phyloP scores from a whole-genome alignment of 192 early-diverging fungal genomes.

The Chytriomyces confervae region DNA sequence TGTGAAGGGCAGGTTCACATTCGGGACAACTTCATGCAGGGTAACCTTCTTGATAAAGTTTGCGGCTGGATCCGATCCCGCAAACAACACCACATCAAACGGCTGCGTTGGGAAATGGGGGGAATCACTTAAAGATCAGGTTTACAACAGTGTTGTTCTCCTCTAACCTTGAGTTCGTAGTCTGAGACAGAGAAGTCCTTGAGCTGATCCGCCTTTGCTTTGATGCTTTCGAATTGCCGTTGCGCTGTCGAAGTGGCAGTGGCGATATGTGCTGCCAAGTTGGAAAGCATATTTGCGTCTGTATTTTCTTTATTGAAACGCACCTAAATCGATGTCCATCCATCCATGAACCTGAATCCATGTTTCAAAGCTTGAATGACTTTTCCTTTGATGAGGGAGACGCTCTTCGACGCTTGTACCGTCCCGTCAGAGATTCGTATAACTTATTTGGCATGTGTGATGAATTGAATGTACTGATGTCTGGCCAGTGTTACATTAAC shows the following conservation, averaged over 20 bases:
- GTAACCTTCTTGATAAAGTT: conserved; percentile 26
- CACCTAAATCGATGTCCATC: no score
- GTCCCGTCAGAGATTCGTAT: conserved; percentile 19
- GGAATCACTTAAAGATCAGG: no score
- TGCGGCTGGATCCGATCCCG: conserved; percentile 36
- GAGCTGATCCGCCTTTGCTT: background rate
- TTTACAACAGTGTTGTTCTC: no score
- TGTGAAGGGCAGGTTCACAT: conserved; percentile 1
- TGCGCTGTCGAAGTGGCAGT: background rate
- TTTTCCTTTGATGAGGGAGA: conserved; percentile 1
- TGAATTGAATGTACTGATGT: conserved; percentile 2
- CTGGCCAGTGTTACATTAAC: conserved; percentile 30
- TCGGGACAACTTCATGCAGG: conserved; percentile 31
- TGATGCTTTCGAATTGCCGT: background rate
- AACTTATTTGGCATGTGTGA: conserved; percentile 37
- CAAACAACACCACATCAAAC: conserved; percentile 43
- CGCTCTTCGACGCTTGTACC: background rate
- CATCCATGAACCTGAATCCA: background rate
- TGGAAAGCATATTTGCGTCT: background rate
- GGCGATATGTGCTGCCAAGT: background rate
- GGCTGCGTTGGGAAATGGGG: conserved; percentile 2
- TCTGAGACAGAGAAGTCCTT: background rate
- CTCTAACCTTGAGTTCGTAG: background rate
- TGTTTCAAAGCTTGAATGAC: background rate
- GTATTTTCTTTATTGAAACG: background rate